Evolutionary conservation across 108 stramenopile genomes (phyloP).

Genomic region (Stephanodiscus triporus): DNA sequence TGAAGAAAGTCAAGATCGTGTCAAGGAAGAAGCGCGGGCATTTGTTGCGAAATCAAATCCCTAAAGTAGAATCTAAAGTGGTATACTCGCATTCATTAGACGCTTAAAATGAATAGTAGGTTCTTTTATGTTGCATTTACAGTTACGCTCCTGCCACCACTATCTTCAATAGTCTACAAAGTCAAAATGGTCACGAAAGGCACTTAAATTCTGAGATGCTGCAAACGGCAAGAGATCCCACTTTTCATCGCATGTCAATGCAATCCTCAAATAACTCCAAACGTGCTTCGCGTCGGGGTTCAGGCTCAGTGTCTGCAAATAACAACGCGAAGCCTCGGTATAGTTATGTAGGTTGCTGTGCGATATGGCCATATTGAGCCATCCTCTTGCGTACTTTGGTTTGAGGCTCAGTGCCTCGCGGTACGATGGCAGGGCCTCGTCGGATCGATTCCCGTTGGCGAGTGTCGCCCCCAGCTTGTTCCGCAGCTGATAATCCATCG

Average conservation of each 20-base stretch:
- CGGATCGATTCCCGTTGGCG: slow-evolving; percentile 90
- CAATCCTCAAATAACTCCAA: slow-evolving; percentile 95
- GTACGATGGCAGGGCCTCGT: slow-evolving; percentile 86
- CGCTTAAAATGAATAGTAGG: too few relatives aligned
- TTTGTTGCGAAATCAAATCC: slow-evolving; percentile 66
- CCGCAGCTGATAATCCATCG: slow-evolving; percentile 85
- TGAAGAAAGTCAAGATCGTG: slow-evolving; percentile 71
- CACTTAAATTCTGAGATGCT: slow-evolving; percentile 71
- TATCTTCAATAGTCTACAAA: slow-evolving; percentile 49
- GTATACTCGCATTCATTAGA: too few relatives aligned
- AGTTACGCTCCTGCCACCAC: too few relatives aligned
- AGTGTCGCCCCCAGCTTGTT: slow-evolving; percentile 97
- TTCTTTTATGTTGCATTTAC: too few relatives aligned
- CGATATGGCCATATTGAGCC: slow-evolving; percentile 97
- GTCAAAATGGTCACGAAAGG: slow-evolving; percentile 81
- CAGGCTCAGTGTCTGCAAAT: slow-evolving; percentile 89
- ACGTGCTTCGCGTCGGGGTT: slow-evolving; percentile 91
- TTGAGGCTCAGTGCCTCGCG: slow-evolving; percentile 80
- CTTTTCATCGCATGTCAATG: slow-evolving; percentile 86
- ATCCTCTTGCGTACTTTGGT: slow-evolving; percentile 93
- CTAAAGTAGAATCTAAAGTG: background rate
- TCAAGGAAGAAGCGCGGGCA: slow-evolving; percentile 90
- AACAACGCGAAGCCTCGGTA: slow-evolving; percentile 90
- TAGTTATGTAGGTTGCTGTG: slow-evolving; percentile 89
- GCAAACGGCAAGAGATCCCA: slow-evolving; percentile 91